phyloP scores from a whole-genome alignment of 306 rosid genomes.

The Spatholobus suberectus region DNA sequence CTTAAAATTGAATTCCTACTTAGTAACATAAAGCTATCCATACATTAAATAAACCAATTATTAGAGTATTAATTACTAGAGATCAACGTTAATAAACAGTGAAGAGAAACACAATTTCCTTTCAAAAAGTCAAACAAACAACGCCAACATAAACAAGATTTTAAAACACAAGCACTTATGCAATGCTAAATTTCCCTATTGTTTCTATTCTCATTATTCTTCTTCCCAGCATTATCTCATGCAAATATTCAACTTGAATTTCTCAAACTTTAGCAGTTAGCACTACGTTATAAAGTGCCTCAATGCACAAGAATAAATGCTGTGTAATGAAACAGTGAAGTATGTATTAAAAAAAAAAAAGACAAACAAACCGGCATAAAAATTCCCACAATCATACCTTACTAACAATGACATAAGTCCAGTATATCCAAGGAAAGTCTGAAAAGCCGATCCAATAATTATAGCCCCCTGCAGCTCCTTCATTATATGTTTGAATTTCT shows the following conservation, averaged over 20 bases:
- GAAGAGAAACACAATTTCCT: background rate
- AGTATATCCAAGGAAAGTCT: constrained; percentile 88
- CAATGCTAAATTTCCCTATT: constrained; percentile 6
- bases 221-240: constrained; percentile 18
- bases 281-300: constrained; percentile 1
- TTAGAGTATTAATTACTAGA: background rate
- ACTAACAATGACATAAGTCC: constrained; percentile 87
- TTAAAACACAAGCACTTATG: background rate
- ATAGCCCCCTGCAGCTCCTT: constrained; percentile 98
- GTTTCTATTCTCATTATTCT: constrained; percentile 8
- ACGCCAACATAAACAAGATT: background rate
- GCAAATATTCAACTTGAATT: background rate
- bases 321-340: constrained; percentile 9
- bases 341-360: constrained; percentile 15
- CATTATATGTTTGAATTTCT: constrained; percentile 97
- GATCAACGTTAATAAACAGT: background rate
- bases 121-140: constrained; percentile 3
- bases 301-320: constrained; percentile 7
- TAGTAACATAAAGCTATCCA: too few species aligned
- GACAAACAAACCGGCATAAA: background rate
- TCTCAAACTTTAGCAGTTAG: constrained; percentile 25
- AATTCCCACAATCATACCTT: constrained; percentile 61
- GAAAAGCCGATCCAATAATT: constrained; percentile 91
- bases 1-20: too few species aligned
- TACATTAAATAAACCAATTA: too few species aligned